Percentiles rank a stretch among this genome's conserved stretches.
Conservation (phyloP, 768 basidiomycete species). For the Tylopilus cervinicoccineus region DNA sequence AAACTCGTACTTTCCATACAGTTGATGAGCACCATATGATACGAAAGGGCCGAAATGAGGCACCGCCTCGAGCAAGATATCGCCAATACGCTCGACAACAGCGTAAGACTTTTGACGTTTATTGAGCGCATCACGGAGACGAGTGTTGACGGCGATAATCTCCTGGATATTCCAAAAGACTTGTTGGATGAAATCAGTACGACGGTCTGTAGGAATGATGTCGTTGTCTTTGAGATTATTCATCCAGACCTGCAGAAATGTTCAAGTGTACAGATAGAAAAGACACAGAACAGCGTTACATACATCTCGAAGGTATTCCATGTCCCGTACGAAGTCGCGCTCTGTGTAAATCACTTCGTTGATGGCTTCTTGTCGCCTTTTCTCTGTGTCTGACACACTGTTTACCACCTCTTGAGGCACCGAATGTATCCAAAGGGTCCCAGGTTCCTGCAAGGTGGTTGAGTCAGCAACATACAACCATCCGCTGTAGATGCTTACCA, state of each 20-base stretch:
- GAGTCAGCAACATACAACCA: slow-evolving; percentile 5
- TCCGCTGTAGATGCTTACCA: slow-evolving; percentile 39
- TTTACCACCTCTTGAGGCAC: slow-evolving; percentile 93
- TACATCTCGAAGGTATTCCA: slow-evolving; percentile 97
- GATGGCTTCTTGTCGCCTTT: slow-evolving; percentile 95
- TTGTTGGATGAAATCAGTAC: slow-evolving; percentile 84
- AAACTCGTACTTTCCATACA: slow-evolving; percentile 98
- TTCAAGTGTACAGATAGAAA: neutral
- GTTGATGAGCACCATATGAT: slow-evolving; percentile 91
- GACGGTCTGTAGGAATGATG: slow-evolving; percentile 70
- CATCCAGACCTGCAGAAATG: slow-evolving; percentile 69
- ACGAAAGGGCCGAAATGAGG: slow-evolving; percentile 92
- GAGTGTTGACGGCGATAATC: slow-evolving; percentile 86
- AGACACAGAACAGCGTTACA: slow-evolving; percentile 26
- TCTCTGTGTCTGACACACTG: slow-evolving; percentile 88
- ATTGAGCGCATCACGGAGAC: slow-evolving; percentile 88
- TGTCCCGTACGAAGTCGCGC: slow-evolving; percentile 94
- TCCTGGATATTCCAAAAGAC: slow-evolving; percentile 99
- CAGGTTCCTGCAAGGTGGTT: slow-evolving; percentile 55
- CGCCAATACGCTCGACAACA: slow-evolving; percentile 88
- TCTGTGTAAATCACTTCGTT: slow-evolving; percentile 95
- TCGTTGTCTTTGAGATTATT: slow-evolving; percentile 74
- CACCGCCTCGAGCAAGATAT: slow-evolving; percentile 83
- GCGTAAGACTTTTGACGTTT: slow-evolving; percentile 95
- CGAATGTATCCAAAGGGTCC: slow-evolving; percentile 92